Base-by-base conservation (phyloP, 2,329 filamentous ascomycete genomes). In the Aureobasidium sp. region DNA sequence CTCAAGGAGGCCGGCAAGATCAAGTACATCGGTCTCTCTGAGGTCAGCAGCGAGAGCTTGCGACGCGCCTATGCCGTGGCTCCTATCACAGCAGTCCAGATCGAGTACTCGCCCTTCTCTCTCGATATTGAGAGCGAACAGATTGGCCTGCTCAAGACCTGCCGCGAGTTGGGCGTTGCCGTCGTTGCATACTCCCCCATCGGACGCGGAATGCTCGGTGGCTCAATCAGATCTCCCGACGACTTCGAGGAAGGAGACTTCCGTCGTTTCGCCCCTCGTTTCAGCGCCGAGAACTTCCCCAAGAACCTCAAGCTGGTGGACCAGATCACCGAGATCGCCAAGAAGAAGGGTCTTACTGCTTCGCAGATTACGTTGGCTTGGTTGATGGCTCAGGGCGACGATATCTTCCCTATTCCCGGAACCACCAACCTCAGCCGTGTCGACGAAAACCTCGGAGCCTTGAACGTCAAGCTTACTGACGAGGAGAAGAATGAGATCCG, bases 311-410 rank as follows among this genome's bases (percentile, higher is more conserved):
- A 76, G 64, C 69, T 86, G 2, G 79, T 85, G 3, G 78, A 81
- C 36, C 70, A 71, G 21, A 76, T 87, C 61, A 69, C 72, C 3
- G 73, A 68, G 5, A 67, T 86, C 6, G 83, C 83, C 0, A 72
- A 77, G 45, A 75, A 73, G 64, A 86, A 88, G 72, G 78, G 75
- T 3, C 77, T 76, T 49, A 85, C 85, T 0, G 66, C 83, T 0
- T 77, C 77, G 1, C 81, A 89, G 68, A 69, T 89, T 36, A 80
- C 83, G 1, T 74, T 88, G 32, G 85, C 85, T 0, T 89, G 86
- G 85, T 66, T 88, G 61, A 67, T 86, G 65, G 79, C 79, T 4
- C 84, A 87, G 66, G 83, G 82, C 0, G 50, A 63, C 52, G 66
- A 63, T 29, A 36, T 65, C 39, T 58, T 65, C 50, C 66, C 65